These are phyloP conservation scores for Rhizophora mangle DNA, from an alignment of 345 rosid genomes.

Conservation along the genomic window DNA sequence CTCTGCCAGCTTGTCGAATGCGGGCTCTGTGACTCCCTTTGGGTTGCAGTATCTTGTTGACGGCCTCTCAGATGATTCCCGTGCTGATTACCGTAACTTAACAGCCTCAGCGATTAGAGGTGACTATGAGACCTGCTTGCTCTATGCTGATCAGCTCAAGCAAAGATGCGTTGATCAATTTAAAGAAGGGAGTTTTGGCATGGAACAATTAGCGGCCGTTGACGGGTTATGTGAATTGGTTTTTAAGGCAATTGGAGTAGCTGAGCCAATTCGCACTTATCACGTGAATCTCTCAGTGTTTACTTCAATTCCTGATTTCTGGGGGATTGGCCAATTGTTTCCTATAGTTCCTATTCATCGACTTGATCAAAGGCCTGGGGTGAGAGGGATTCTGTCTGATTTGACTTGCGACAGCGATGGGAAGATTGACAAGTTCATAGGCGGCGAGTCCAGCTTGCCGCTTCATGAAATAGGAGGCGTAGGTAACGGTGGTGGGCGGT, in stretches of 20 bases:
- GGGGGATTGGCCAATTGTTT: constrained; percentile 92
- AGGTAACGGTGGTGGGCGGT: constrained; percentile 36
- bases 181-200: constrained; percentile 69
- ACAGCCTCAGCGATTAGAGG: constrained; percentile 54
- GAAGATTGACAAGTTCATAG: constrained; percentile 81
- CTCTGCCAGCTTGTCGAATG: constrained; percentile 27
- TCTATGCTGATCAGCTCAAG: constrained; percentile 73
- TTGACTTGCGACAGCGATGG: constrained; percentile 96
- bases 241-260: constrained; percentile 45
- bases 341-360: constrained; percentile 89
- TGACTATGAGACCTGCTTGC: constrained; percentile 61
- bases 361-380: constrained; percentile 64
- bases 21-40: constrained; percentile 20
- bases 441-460: constrained; percentile 80
- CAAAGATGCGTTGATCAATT: constrained; percentile 77
- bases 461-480: constrained; percentile 65
- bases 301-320: constrained; percentile 95
- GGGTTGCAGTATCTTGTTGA: constrained; percentile 56
- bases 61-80: constrained; percentile 63
- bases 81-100: constrained; percentile 47
- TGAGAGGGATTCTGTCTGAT: constrained; percentile 76
- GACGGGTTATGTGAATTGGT: constrained; percentile 82
- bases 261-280: constrained; percentile 61
- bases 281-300: constrained; percentile 81
- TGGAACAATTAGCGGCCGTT: constrained; percentile 79